Conservation (phyloP, 2,329 filamentous ascomycete genomes). For the Purpureocillium lavendulum region DNA sequence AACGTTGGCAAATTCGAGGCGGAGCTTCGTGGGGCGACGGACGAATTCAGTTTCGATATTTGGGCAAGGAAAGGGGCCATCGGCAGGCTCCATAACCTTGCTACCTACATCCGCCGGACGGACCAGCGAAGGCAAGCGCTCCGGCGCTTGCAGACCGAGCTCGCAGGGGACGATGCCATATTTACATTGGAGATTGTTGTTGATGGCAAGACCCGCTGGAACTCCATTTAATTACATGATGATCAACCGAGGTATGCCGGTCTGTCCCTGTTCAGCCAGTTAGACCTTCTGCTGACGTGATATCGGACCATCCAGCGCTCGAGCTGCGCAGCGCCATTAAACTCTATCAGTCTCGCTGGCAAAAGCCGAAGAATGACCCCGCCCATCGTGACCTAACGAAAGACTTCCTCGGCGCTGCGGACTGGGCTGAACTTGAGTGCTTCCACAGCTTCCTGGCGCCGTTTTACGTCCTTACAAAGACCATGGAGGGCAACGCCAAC, state of each 20-base stretch:
- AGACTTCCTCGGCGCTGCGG: conserved; percentile 1
- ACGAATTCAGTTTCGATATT: too few species aligned
- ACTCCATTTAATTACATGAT: conserved; percentile 1
- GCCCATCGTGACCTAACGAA: conserved; percentile 1
- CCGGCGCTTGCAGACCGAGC: too few species aligned
- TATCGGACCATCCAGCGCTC: neutral
- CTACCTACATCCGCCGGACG: conserved; percentile 1
- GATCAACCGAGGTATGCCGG: neutral
- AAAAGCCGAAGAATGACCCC: neutral
- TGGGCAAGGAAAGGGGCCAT: neutral
- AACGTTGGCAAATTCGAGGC: too few species aligned
- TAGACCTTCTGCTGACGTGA: neutral
- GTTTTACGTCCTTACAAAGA: conserved; percentile 1
- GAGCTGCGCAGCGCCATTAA: neutral
- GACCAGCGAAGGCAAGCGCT: neutral
- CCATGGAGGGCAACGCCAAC: neutral
- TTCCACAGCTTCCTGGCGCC: conserved; percentile 1
- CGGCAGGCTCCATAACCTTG: conserved; percentile 1
- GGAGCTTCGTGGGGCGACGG: too few species aligned
- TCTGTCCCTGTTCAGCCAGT: neutral
- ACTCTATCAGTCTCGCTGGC: conserved; percentile 1
- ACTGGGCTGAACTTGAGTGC: conserved; percentile 1
- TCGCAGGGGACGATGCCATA: too few species aligned
- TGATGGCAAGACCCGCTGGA: conserved; percentile 1
- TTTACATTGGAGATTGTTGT: neutral